Evolutionary conservation across 2,329 filamentous ascomycete species (phyloP).

Genomic region (Ilyonectria sp.): DNA sequence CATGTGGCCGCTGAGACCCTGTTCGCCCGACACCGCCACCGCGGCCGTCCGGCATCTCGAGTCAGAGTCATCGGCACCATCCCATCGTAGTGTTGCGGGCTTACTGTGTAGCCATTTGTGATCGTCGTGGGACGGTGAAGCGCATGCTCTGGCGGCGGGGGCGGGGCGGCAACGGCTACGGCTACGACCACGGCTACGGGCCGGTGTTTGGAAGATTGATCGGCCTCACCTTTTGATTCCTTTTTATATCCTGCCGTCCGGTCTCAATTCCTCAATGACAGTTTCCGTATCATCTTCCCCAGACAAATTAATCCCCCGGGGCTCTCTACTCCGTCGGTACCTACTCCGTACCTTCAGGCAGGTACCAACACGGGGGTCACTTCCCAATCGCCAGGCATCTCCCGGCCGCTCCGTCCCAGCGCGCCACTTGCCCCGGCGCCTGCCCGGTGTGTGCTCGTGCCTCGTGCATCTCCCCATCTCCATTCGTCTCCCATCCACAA

Average conservation of each 20-base stretch:
- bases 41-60: background rate
- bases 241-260: too few relatives aligned
- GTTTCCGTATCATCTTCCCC: too few relatives aligned
- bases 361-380: background rate
- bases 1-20: background rate
- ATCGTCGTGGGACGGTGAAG: background rate
- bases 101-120: background rate
- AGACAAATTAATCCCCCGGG: too few relatives aligned
- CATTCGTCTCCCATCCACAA: conserved; percentile 6
- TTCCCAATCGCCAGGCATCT: background rate
- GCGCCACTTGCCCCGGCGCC: conserved; percentile 5
- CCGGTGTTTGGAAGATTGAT: too few relatives aligned
- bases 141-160: background rate
- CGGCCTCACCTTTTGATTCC: too few relatives aligned
- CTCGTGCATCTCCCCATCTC: background rate
- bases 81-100: background rate
- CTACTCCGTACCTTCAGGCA: too few relatives aligned
- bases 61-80: background rate
- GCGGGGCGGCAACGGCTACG: too few relatives aligned
- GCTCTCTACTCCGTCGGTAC: too few relatives aligned
- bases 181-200: too few relatives aligned
- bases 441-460: background rate
- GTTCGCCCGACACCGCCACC: background rate
- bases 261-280: too few relatives aligned
- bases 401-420: background rate